Percentiles rank a stretch among this genome's conserved stretches.
These are phyloP conservation scores for Phascolomyces articulosus DNA, from an alignment of 371 early-diverging fungal species.

Conservation along the genomic window DNA sequence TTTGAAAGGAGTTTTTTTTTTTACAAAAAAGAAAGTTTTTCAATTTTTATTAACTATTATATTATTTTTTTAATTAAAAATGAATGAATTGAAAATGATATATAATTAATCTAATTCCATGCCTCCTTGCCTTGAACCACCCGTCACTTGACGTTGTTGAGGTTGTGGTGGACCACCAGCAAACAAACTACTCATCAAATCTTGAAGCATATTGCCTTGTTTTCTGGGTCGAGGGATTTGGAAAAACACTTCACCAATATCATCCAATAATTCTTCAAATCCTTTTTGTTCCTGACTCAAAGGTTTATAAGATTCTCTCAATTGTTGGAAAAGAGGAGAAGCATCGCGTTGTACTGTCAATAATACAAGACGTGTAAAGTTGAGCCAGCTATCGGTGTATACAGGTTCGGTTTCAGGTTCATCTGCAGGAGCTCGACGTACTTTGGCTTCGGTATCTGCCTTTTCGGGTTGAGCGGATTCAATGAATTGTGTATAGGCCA, in stretches of 20 bases:
- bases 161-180: constrained; percentile 24
- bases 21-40: too few relatives aligned
- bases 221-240: constrained; percentile 65
- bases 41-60: too few relatives aligned
- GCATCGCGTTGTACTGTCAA: constrained; percentile 73
- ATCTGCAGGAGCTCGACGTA: constrained; percentile 41
- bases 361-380: constrained; percentile 72
- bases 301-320: constrained; percentile 58
- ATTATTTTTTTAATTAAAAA: too few relatives aligned
- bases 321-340: constrained; percentile 56
- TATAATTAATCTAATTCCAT: constrained; percentile 6
- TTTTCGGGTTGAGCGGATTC: constrained; percentile 29
- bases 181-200: constrained; percentile 76
- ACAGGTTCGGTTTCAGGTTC: constrained; percentile 38
- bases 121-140: constrained; percentile 1
- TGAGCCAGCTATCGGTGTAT: constrained; percentile 64
- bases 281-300: constrained; percentile 38
- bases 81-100: too few relatives aligned
- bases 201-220: constrained; percentile 71
- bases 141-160: constrained; percentile 4
- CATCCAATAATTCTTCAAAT: constrained; percentile 58
- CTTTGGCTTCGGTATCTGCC: constrained; percentile 34
- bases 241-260: constrained; percentile 72
- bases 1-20: too few relatives aligned
- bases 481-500: constrained; percentile 66